Base-by-base conservation (phyloP, 805 yeast species). In the Hanseniaspora valbyensis region DNA sequence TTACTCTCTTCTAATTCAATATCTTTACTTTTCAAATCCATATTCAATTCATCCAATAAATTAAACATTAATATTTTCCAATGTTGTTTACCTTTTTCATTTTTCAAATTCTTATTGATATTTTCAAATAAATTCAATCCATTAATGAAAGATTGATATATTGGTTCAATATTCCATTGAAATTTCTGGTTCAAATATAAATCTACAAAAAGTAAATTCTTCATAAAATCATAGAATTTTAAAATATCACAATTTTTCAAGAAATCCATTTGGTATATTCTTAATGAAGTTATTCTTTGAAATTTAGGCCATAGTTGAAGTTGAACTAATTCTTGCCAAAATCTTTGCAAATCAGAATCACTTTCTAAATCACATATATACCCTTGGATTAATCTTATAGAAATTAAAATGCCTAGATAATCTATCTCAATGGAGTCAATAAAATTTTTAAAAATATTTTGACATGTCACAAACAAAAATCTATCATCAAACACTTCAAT, bases 261-360 rank as follows among this genome's bases (percentile, higher is more conserved):
- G 14, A 29, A 30, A 21, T 19, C 37, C n/a, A 37, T 30, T 16
- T 40, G 30, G 14, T 39, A 22, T 3, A 48, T 29, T 29, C 34
- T 39, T 10, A 36, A 12, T 6, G 43, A 32, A 12, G 41, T 38
- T 8, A 50, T 44, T 42, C 71, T 72, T 58, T 88, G 89, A 59
- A 89, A 83, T 53, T 75, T 78, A 0, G 96, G 95, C 97, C 97
- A 92, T 41, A 90, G 66, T 3, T 74, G 63, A n/a, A 38, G 14
- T 46, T 86, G 75, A 54, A 80, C 64, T 54, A 83, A 78, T 14
- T 76, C 69, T 57, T 83, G 79, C 55, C 82, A 70, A 61, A 82
- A 84, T 53, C 78, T 83, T 7, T 24, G 22, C n/a, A 38, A 38
- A 24, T 22, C 29, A 14, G 18, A 38, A 16, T 14, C 19, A 8